phyloP scores from a whole-genome alignment of 768 basidiomycete species.

The Termitomyces sp. region DNA sequence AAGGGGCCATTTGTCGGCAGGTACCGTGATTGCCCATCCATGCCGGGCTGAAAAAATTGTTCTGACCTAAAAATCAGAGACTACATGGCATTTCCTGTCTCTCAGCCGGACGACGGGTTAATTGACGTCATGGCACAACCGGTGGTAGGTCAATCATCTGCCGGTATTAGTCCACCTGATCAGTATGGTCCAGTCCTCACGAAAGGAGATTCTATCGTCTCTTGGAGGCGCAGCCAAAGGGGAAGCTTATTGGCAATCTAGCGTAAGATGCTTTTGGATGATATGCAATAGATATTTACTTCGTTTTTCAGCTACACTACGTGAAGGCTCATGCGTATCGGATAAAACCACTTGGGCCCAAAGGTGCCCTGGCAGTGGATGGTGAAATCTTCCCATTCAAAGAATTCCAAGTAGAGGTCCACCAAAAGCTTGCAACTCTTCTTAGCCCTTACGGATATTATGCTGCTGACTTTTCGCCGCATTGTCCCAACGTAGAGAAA shows the following conservation, averaged over 20 bases:
- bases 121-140: slow-evolving; percentile 70
- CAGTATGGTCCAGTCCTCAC: slow-evolving; percentile 31
- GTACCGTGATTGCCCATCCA: slow-evolving; percentile 25
- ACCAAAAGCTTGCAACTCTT: slow-evolving; percentile 58
- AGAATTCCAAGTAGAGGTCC: slow-evolving; percentile 73
- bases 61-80: slow-evolving; percentile 34
- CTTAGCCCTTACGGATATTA: slow-evolving; percentile 61
- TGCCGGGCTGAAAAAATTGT: neutral
- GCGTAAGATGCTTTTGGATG: slow-evolving; percentile 31
- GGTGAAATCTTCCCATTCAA: slow-evolving; percentile 74
- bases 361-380: slow-evolving; percentile 65
- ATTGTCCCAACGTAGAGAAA: neutral
- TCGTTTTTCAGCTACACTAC: slow-evolving; percentile 50
- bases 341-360: slow-evolving; percentile 49
- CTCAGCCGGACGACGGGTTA: slow-evolving; percentile 70
- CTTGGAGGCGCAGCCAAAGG: slow-evolving; percentile 63
- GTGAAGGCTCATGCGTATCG: slow-evolving; percentile 72
- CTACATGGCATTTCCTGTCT: slow-evolving; percentile 81
- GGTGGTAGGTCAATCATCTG: slow-evolving; percentile 33
- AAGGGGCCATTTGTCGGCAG: slow-evolving; percentile 72
- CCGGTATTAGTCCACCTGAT: neutral
- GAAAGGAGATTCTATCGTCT: slow-evolving; percentile 43
- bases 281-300: slow-evolving; percentile 2
- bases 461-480: slow-evolving; percentile 43
- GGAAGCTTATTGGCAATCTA: slow-evolving; percentile 51